A percentile compares a stretch with the other conserved stretches of the same genome.
Conservation (phyloP, 768 basidiomycete genomes). For the Terana coerulea region DNA sequence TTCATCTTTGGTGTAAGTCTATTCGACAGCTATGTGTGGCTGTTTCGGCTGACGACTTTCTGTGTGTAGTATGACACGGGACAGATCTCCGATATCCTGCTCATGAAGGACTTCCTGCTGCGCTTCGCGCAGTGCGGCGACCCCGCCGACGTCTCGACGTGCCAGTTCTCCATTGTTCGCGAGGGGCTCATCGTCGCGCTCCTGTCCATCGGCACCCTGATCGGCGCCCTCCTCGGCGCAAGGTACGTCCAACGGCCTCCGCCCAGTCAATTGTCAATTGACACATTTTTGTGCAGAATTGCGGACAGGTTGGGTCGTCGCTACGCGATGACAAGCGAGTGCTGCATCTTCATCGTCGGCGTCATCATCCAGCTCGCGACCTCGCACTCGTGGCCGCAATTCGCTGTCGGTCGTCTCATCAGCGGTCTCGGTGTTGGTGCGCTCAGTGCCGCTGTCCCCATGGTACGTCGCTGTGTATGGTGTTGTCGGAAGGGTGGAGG, state of each 20-base stretch:
- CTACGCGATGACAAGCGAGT: conserved; percentile 62
- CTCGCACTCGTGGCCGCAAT: conserved; percentile 55
- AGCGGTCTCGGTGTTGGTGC: conserved; percentile 68
- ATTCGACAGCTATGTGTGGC: background rate
- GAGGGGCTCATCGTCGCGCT: conserved; percentile 68
- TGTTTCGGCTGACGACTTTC: background rate
- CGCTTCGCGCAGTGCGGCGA: conserved; percentile 56
- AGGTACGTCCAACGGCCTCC: conserved; percentile 39
- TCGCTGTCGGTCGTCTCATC: conserved; percentile 62
- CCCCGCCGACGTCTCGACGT: conserved; percentile 36
- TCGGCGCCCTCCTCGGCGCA: conserved; percentile 60
- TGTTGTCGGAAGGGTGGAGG: no score
- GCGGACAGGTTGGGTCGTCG: conserved; percentile 66
- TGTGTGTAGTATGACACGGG: conserved; percentile 58
- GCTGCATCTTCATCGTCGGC: conserved; percentile 53
- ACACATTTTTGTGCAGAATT: conserved; percentile 36
- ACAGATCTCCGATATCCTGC: conserved; percentile 72
- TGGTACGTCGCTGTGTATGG: conserved; percentile 22
- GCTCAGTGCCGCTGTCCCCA: conserved; percentile 63
- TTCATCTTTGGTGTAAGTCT: conserved; percentile 49
- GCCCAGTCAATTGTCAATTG: background rate
- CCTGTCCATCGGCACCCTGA: conserved; percentile 65
- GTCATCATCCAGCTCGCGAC: conserved; percentile 57
- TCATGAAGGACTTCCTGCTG: conserved; percentile 65
- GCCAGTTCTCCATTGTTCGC: conserved; percentile 52